Conservation (phyloP, 352 stramenopile species). For the Pythium dissotocum region DNA sequence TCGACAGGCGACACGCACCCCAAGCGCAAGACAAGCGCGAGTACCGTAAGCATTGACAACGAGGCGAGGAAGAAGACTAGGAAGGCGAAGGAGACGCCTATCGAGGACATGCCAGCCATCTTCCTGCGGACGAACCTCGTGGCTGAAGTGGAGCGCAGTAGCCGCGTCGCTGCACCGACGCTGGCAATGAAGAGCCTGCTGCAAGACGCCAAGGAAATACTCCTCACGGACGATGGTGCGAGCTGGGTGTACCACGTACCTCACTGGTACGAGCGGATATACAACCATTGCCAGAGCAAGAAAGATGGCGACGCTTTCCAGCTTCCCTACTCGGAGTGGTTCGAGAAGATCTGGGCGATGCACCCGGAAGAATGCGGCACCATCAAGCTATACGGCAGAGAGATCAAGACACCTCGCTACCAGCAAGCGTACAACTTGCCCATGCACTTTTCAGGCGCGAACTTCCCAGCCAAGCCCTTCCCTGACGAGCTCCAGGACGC, state of each 20-base stretch:
- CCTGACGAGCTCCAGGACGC: conserved; percentile 38
- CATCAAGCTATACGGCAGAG: conserved; percentile 74
- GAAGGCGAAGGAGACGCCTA: background rate
- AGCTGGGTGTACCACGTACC: conserved; percentile 71
- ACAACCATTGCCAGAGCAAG: conserved; percentile 1
- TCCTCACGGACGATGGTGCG: conserved; percentile 29
- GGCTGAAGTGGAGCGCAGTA: conserved; percentile 12
- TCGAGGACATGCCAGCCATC: background rate
- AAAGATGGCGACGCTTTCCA: background rate
- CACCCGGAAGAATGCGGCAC: conserved; percentile 61
- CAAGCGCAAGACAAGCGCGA: background rate
- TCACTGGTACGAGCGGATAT: conserved; percentile 50
- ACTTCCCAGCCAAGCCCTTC: conserved; percentile 48
- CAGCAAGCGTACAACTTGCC: conserved; percentile 62
- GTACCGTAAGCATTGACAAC: background rate
- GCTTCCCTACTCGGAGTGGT: conserved; percentile 21
- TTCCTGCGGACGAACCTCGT: conserved; percentile 9
- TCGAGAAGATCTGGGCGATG: conserved; percentile 46
- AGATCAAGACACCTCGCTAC: conserved; percentile 57
- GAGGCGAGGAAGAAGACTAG: background rate
- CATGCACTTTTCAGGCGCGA: conserved; percentile 65
- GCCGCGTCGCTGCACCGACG: background rate
- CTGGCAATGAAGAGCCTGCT: background rate
- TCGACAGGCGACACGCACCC: background rate
- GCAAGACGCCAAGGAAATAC: conserved; percentile 15